A percentile compares a stretch with the other conserved stretches of the same genome.
Conservation (phyloP, 495 filamentous ascomycete species). For the Talaromyces liani region DNA sequence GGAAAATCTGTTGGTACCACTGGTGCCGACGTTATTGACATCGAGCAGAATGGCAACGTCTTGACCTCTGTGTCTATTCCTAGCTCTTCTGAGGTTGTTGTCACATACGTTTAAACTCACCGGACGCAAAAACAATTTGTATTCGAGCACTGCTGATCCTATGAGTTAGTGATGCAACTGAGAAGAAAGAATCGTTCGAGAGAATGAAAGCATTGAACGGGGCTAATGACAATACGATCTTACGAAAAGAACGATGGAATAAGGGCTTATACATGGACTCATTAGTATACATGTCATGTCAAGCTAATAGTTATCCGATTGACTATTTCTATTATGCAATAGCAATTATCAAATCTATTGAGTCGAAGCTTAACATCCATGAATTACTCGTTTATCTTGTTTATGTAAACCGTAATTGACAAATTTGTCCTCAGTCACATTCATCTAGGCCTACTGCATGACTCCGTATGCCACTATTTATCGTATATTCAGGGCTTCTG, state of each 20-base stretch:
- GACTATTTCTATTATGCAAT: neutral
- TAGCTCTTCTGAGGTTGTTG: constrained; percentile 28
- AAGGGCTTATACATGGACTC: neutral
- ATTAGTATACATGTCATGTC: neutral
- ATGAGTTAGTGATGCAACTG: neutral
- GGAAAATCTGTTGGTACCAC: constrained; percentile 21
- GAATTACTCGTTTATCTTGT: neutral
- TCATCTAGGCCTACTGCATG: too few relatives aligned
- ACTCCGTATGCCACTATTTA: too few relatives aligned
- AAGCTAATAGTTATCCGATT: neutral
- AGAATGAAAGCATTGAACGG: neutral
- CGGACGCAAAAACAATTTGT: neutral
- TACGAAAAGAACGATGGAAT: neutral
- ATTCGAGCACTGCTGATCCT: neutral
- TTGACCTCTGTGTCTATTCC: constrained; percentile 36
- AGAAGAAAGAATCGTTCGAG: neutral
- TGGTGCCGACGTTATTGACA: constrained; percentile 42
- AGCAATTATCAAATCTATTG: neutral
- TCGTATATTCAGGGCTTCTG: too few relatives aligned
- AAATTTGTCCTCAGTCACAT: too few relatives aligned
- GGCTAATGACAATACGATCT: neutral
- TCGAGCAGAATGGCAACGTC: constrained; percentile 41
- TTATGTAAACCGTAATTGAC: neutral
- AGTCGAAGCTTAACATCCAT: neutral
- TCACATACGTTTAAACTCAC: constrained; percentile 16